Conservation (phyloP, 1,284 basidiomycete genomes). For the Boletus holoroseus region DNA sequence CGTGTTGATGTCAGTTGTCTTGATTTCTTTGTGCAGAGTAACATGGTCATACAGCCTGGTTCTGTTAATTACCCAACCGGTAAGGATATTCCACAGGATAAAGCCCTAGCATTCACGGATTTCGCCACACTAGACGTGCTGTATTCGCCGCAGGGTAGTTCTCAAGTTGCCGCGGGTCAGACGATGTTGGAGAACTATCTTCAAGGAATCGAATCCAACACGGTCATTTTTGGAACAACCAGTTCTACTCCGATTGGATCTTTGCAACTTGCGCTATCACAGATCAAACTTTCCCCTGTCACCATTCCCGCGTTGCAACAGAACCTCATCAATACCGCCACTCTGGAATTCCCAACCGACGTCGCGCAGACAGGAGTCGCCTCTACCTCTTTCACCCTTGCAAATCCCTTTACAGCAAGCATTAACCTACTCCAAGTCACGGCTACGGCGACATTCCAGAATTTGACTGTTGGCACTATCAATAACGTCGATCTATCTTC, state of each 20-base stretch:
- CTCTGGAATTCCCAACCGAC: conserved; percentile 53
- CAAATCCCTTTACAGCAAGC: conserved; percentile 74
- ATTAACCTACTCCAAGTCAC: conserved; percentile 61
- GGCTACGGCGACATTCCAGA: conserved; percentile 52
- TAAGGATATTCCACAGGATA: conserved; percentile 19
- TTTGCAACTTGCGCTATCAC: conserved; percentile 58
- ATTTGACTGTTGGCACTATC: conserved; percentile 53
- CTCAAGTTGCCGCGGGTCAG: conserved; percentile 49
- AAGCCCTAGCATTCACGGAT: neutral
- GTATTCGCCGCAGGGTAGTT: conserved; percentile 57
- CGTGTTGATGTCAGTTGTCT: conserved; percentile 18
- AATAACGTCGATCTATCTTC: conserved; percentile 49
- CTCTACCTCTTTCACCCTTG: conserved; percentile 49
- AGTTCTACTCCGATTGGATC: conserved; percentile 63
- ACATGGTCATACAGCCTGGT: conserved; percentile 54
- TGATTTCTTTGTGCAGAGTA: conserved; percentile 35
- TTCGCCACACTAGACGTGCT: conserved; percentile 44
- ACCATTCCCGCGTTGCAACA: conserved; percentile 64
- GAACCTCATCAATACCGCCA: conserved; percentile 55
- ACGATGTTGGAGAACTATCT: conserved; percentile 66
- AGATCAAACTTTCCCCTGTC: conserved; percentile 57
- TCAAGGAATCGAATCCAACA: conserved; percentile 57
- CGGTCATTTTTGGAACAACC: conserved; percentile 54
- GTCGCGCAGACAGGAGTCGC: conserved; percentile 58
- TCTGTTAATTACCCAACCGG: conserved; percentile 50